Percentiles rank a stretch among this genome's conserved stretches.
Conservation (phyloP, 164 flowering plant genomes). For the Kalanchoe fedtschenkoi region DNA sequence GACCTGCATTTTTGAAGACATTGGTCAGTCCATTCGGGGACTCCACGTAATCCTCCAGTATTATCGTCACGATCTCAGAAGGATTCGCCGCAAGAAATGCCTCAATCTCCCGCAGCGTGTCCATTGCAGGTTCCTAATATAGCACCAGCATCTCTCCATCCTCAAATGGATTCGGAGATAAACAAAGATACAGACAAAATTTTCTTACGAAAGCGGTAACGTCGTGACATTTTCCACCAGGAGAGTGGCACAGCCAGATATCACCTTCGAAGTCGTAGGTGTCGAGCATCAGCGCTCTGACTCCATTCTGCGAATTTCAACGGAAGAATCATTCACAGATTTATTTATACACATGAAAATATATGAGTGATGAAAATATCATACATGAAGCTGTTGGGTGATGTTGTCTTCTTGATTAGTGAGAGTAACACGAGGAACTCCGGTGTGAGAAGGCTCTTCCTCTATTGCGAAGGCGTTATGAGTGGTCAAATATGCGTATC, state of each 20-base stretch:
- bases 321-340: not conserved
- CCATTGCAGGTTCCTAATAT: constrained; percentile 53
- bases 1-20: constrained; percentile 57
- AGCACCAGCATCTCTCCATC: not conserved
- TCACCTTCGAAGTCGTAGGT: constrained; percentile 68
- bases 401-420: constrained; percentile 74
- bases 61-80: constrained; percentile 59
- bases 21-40: constrained; percentile 63
- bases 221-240: constrained; percentile 52
- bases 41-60: constrained; percentile 79
- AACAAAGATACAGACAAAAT: not conserved
- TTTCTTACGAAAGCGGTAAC: constrained; percentile 53
- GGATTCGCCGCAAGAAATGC: constrained; percentile 49
- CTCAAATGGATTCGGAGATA: not conserved
- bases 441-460: constrained; percentile 45
- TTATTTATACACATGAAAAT: too few relatives aligned
- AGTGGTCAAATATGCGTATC: constrained; percentile 73
- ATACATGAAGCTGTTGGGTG: constrained; percentile 76
- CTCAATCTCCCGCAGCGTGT: constrained; percentile 51
- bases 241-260: constrained; percentile 87
- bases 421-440: constrained; percentile 39
- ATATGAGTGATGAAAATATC: not conserved
- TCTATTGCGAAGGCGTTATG: constrained; percentile 74
- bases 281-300: constrained; percentile 71
- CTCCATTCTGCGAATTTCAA: constrained; percentile 59